Evolutionary conservation across 192 early-diverging fungal genomes (phyloP).

Genomic region (Backusella morwellensis): DNA sequence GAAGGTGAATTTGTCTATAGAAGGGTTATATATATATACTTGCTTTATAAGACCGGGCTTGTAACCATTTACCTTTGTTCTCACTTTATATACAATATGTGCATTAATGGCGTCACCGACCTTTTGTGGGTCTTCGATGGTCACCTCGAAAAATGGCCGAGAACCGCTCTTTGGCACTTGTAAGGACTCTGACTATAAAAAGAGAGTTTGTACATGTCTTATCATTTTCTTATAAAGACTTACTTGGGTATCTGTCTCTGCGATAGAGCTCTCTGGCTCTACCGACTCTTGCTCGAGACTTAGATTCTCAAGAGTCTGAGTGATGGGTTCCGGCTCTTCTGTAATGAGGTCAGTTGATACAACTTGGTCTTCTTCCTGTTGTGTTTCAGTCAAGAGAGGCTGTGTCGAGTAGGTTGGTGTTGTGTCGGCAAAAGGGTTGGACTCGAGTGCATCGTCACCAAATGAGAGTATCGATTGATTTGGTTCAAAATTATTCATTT

Average conservation of each 20-base stretch:
- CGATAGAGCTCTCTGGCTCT: neutral
- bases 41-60: neutral
- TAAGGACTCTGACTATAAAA: constrained; percentile 17
- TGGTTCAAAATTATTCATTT: constrained; percentile 11
- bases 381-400: neutral
- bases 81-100: constrained; percentile 85
- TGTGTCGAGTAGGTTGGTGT: neutral
- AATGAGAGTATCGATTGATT: constrained; percentile 5
- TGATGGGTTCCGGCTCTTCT: neutral
- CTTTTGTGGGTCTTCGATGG: constrained; percentile 86
- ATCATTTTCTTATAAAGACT: neutral
- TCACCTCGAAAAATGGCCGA: constrained; percentile 59
- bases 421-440: constrained; percentile 33
- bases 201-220: neutral
- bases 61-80: constrained; percentile 54
- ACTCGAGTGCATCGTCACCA: constrained; percentile 21
- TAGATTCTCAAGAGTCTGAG: neutral
- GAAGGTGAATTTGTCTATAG: constrained; percentile 68
- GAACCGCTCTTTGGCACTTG: constrained; percentile 38
- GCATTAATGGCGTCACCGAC: constrained; percentile 85
- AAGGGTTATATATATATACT: neutral
- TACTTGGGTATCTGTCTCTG: constrained; percentile 10
- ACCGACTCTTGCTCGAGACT: neutral
- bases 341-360: neutral
- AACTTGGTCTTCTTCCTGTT: neutral